These are phyloP conservation scores for Cyclotella choctawhatcheeana DNA, from an alignment of 108 stramenopile species.

Conservation along the genomic window DNA sequence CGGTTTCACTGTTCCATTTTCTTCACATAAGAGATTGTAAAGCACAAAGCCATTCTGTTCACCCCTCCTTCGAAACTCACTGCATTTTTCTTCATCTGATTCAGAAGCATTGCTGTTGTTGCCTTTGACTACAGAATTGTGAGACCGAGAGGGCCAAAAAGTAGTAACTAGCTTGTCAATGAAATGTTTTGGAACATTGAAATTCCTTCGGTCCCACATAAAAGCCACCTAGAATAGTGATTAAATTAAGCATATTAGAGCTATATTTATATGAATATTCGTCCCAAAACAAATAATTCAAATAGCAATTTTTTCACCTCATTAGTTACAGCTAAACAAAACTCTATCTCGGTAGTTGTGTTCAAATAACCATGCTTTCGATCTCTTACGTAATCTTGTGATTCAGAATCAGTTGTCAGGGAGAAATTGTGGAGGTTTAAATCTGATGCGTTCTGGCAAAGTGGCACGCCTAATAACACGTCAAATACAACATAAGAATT, in stretches of 20 bases:
- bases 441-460: conserved; percentile 15
- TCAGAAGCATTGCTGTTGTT: neutral
- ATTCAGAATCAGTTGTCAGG: too few species aligned
- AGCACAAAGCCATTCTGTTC: conserved; percentile 17
- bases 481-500: too few species aligned
- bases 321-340: too few species aligned
- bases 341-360: too few species aligned
- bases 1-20: neutral
- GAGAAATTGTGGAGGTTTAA: neutral
- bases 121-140: neutral
- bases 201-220: conserved; percentile 8
- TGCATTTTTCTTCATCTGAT: neutral
- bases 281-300: too few species aligned
- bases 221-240: too few species aligned
- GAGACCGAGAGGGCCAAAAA: neutral
- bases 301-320: neutral
- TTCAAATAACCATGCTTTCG: too few species aligned
- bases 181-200: conserved; percentile 9
- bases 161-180: conserved; percentile 19
- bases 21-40: conserved; percentile 13
- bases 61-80: conserved; percentile 6
- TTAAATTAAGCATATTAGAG: too few species aligned
- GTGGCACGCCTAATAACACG: too few species aligned
- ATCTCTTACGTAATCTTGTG: too few species aligned
- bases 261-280: too few species aligned